Conservation (phyloP, 2,329 filamentous ascomycete species). For the Neofusicoccum umdonicola region DNA sequence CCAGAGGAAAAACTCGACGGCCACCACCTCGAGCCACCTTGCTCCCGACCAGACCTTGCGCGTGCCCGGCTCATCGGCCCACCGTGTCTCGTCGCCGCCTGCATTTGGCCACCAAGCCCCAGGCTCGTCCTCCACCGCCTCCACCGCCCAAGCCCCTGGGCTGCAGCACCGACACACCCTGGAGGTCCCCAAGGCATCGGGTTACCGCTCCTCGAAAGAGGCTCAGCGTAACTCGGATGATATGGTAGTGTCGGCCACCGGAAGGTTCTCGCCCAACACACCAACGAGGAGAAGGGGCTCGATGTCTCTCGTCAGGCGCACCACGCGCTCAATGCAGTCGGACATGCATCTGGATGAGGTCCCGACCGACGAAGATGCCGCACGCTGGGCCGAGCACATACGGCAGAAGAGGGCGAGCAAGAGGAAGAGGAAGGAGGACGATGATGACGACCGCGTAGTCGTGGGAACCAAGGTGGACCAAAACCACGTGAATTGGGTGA, state of each 20-base stretch:
- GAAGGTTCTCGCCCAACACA: slow-evolving; percentile 75
- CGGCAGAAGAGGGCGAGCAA: slow-evolving; percentile 88
- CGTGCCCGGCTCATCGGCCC: slow-evolving; percentile 31
- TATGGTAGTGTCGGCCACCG: slow-evolving; percentile 67
- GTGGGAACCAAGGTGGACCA: slow-evolving; percentile 98
- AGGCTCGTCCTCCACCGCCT: slow-evolving; percentile 37
- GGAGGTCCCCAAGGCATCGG: slow-evolving; percentile 74
- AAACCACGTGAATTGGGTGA: slow-evolving; percentile 94
- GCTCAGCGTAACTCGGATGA: slow-evolving; percentile 31
- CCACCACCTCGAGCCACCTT: slow-evolving; percentile 24
- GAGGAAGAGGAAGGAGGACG: slow-evolving; percentile 78
- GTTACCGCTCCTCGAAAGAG: slow-evolving; percentile 67
- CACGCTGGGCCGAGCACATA: slow-evolving; percentile 89
- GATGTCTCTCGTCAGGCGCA: slow-evolving; percentile 74
- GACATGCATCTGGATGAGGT: slow-evolving; percentile 82
- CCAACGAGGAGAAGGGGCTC: slow-evolving; percentile 71
- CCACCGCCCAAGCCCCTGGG: slow-evolving; percentile 51
- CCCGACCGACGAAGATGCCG: slow-evolving; percentile 82
- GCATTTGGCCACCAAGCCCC: slow-evolving; percentile 42
- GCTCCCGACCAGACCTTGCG: slow-evolving; percentile 34
- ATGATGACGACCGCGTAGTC: slow-evolving; percentile 84
- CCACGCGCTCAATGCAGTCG: slow-evolving; percentile 81
- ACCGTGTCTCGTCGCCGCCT: slow-evolving; percentile 64
- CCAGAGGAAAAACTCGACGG: slow-evolving; percentile 25
- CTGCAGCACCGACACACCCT: slow-evolving; percentile 83